Base-by-base conservation (phyloP, 1,284 basidiomycete genomes). In the Microbotryum silenes-acaulis region DNA sequence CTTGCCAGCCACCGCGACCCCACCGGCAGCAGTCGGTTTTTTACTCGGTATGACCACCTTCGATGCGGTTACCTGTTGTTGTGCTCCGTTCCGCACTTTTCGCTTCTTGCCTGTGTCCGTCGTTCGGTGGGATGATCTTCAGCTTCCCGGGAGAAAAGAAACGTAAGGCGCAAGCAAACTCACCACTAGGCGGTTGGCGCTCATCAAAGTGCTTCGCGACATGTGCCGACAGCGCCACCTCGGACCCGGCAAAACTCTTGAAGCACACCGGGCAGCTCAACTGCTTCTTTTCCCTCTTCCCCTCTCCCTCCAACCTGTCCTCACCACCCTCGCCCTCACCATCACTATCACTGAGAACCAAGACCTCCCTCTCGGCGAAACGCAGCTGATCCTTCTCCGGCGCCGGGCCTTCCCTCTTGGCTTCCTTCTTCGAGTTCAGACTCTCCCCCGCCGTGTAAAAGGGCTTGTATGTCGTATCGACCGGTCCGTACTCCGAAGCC, bases 171-270 rank as follows among this genome's bases (percentile, higher is more conserved):
- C 37, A 10, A 42, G 16, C 14, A 42, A 42, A 42, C 37, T 42
- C 37, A 42, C 37, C 14, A 42, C 37, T 42, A 1, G 31, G 2
- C 31, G 37, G 14, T 18, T 42, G 37, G 37, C 37, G 57, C 54
- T 21, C 23, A 52, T 54, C 61, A 31, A 64, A 51, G 42, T 61
- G 61, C 46, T 48, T n/a, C 18, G 54, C 61, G 29, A 69, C 64
- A 29, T 69, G 67, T 0, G 50, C 57, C 6, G n/a, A 33, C 52
- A 69, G 58, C 3, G 67, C 67, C n/a, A 59, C 57, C 51, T 63
- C 65, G 25, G 54, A 59, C n/a, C 61, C 65, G 1, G 31, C 20
- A 8, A 61, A 51, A 12, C 29, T n/a, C 54, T 59, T 62, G 18
- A 44, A 10, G 54, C 67, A 69, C 3, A 69, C 42, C 9, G 65